Percentiles rank a stretch among this genome's conserved stretches.
Conservation (phyloP, 2,329 filamentous ascomycete genomes). For the Cladosporium sp. region DNA sequence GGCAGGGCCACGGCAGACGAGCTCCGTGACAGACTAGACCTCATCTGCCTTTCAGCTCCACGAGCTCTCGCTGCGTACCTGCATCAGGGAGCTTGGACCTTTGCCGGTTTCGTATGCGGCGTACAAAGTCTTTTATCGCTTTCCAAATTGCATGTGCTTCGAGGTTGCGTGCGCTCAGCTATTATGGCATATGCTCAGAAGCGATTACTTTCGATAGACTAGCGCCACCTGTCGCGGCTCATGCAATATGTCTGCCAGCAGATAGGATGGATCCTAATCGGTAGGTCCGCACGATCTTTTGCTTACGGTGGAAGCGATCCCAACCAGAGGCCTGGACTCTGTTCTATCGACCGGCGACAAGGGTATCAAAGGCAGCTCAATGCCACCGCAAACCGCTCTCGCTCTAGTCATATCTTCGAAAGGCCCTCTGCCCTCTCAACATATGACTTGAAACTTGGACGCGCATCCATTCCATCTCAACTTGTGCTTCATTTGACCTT, state of each 20-base stretch:
- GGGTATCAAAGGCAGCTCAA: not conserved
- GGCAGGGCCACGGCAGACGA: slow-evolving; percentile 3
- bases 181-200: not conserved
- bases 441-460: not conserved
- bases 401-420: slow-evolving; percentile 2
- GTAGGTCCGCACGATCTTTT: not conserved
- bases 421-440: not conserved
- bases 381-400: not conserved
- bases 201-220: not conserved
- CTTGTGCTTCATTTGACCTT: not conserved
- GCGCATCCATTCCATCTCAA: not conserved
- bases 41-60: not conserved
- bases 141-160: not conserved
- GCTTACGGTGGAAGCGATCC: not conserved
- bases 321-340: not conserved
- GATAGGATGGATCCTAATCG: not conserved
- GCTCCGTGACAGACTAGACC: slow-evolving; percentile 1
- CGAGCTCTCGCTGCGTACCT: not conserved
- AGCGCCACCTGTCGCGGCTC: not conserved
- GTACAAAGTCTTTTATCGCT: not conserved
- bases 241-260: not conserved
- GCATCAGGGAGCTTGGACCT: slow-evolving; percentile 2
- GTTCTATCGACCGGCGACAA: not conserved
- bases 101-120: not conserved
- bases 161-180: not conserved